Base-by-base conservation (phyloP, 1,139 yeast species). In the Meyerozyma smithsonii region DNA sequence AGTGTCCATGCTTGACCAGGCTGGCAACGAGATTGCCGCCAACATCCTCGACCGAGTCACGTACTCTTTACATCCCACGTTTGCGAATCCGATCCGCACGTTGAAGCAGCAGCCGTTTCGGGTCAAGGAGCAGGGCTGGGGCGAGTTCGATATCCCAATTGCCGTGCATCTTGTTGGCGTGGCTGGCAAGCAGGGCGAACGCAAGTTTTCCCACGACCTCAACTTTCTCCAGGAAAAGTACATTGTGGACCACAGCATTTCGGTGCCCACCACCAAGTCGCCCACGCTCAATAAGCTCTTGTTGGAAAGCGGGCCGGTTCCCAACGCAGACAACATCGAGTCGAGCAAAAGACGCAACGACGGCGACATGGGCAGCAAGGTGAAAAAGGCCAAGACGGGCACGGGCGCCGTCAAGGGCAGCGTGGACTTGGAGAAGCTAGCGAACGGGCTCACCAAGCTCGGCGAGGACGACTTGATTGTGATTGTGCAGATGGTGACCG, bases 41-140 rank as follows among this genome's bases (percentile, higher is more conserved):
- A 81, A 73, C 39, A 77, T 92, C 43, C 86, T 92, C 58, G 97
- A 92, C 59, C 87, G 84, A 62, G 97, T 89, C 40, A 87, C 95
- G 15, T 92, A 90, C 61, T 82, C 88, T 53, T 75, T 92, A 50
- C 98, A 92, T 69, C 97, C 97, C 28, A 92, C 98, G 11, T 92
- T 92, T 63, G 79, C 81, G 40, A 88, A 88, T 59, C 98, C 97
- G 8, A 81, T 78, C 47, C 77, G 97, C 64, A 72, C 84, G 6
- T 62, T 88, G 54, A 88, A 86, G 55, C 81, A 81, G 54, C 79
- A 86, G 16, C 98, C 98, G n/a, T 92, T 90, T 66, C 76, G 68
- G 56, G 84, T 92, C 41, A 87, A 82, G 58, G 98, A 92, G 62
- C 84, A 88, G 67, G 98, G 98, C 37, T 92, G 98, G 98, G 98